Base-by-base conservation (phyloP, 371 early-diverging fungal species). In the Apophysomyces variabilis region DNA sequence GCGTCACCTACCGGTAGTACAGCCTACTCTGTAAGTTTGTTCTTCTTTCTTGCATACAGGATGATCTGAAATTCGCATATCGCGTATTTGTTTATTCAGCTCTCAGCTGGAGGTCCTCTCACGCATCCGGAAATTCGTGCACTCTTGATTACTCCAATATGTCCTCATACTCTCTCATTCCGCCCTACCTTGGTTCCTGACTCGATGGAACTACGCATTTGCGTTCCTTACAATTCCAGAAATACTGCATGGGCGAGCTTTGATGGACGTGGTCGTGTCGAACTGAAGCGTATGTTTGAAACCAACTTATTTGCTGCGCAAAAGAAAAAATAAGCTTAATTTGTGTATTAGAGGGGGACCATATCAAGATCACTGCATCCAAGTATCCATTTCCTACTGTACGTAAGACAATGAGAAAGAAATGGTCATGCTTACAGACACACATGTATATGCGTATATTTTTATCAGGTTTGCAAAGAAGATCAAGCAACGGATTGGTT, bases 1-100 rank as follows among this genome's bases (percentile, higher is more conserved):
- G 88, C 96, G 1, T 97, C 99, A 0, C 97, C 98, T 0, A 98
- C 98, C 0, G 98, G 98, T n/a, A 95, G 95, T 5, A 98, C 98
- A 0, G 98, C 98, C 1, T 98, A 97, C 71, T 93, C 93, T 14
- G 87, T 92, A 80, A 84, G 84, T 36, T 3, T 26, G 32, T 26
- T 26, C 32, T 26, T 26, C 32, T 26, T 26, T 26, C 32, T 26
- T 36, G 14, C 41, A 26, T 7, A 36, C 45, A 12, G 41, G 18
- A 36, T n/a, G n/a, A 8, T 37, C 14, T 32, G 35, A 59, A 4
- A 37, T 4, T 18, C 43, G 5, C n/a, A 16, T 4, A 7, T 16
- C 47, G 14, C 54, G 16, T 37, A 57, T n/a, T 37, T 32, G 39
- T 32, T 38, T 14, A 7, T 56, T 63, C 66, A 85, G 85, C 77